These are phyloP conservation scores for Microsporum ferrugineum DNA, from an alignment of 2,329 filamentous ascomycete species.

Conservation along the genomic window DNA sequence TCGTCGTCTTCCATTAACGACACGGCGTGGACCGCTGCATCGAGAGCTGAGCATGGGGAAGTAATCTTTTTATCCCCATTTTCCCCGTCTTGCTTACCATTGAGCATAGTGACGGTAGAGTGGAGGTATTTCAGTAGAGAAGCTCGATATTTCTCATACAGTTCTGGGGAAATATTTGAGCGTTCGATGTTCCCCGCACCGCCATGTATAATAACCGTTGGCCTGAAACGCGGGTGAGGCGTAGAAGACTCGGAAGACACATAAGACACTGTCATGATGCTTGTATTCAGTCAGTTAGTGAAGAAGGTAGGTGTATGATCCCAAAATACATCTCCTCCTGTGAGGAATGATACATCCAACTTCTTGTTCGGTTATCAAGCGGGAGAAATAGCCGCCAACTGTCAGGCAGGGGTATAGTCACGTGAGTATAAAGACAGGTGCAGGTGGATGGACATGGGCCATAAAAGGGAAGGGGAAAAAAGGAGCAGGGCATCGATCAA, in stretches of 20 bases:
- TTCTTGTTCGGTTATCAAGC: not conserved
- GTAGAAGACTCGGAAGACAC: not conserved
- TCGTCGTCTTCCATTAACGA: slow-evolving; percentile 63
- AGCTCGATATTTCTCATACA: slow-evolving; percentile 48
- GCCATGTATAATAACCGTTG: slow-evolving; percentile 59
- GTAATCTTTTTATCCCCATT: not conserved
- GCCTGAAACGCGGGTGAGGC: slow-evolving; percentile 27
- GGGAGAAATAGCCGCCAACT: not conserved
- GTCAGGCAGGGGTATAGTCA: not conserved
- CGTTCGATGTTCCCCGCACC: slow-evolving; percentile 60
- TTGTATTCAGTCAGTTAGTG: not conserved
- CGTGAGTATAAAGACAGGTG: not conserved
- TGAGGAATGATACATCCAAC: not conserved
- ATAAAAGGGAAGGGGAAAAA: not conserved
- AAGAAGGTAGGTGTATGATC: not conserved
- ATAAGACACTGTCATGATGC: not conserved
- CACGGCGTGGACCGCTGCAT: slow-evolving; percentile 65
- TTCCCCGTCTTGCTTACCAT: slow-evolving; percentile 6
- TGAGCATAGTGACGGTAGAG: slow-evolving; percentile 32
- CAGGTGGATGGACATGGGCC: no score
- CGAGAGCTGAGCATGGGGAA: slow-evolving; percentile 46
- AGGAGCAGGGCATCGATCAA: not conserved
- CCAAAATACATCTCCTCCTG: not conserved
- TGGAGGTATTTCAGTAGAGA: slow-evolving; percentile 53
- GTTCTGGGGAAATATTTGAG: slow-evolving; percentile 45